Evolutionary conservation across 2,329 filamentous ascomycete species (phyloP).

Genomic region (Alternaria sp.): DNA sequence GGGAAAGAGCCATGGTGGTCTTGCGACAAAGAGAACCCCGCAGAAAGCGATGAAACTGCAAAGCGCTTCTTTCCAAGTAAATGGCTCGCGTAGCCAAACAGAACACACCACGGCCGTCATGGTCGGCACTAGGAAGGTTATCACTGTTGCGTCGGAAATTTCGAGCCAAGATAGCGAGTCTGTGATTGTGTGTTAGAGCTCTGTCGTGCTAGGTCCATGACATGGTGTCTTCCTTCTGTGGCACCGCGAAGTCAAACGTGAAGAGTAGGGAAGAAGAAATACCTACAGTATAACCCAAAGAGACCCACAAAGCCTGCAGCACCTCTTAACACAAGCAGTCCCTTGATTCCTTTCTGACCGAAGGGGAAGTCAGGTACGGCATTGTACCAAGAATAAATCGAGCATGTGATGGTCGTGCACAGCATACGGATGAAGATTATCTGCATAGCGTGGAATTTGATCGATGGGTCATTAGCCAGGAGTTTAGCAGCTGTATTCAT

Average conservation of each 20-base stretch:
- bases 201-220: neutral
- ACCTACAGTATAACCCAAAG: constrained; percentile 43
- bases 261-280: neutral
- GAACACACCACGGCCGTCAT: constrained; percentile 82
- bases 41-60: constrained; percentile 75
- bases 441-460: constrained; percentile 49
- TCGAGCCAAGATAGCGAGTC: constrained; percentile 77
- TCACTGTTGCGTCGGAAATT: constrained; percentile 83
- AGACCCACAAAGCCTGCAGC: constrained; percentile 39
- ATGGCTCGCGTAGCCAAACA: constrained; percentile 74
- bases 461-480: constrained; percentile 36
- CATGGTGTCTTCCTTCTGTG: neutral
- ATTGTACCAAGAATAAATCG: constrained; percentile 74
- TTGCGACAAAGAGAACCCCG: constrained; percentile 82
- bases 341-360: constrained; percentile 30
- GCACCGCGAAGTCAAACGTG: neutral
- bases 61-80: constrained; percentile 77
- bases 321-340: constrained; percentile 34
- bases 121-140: constrained; percentile 82
- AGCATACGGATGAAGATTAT: constrained; percentile 81
- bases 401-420: constrained; percentile 72
- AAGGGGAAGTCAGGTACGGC: constrained; percentile 47
- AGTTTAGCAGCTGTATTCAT: constrained; percentile 41
- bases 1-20: constrained; percentile 66
- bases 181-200: constrained; percentile 25